Percentiles rank a stretch among this genome's conserved stretches.
Evolutionary conservation across 805 yeast genomes (phyloP).

Genomic region (Saturnispora diversa): DNA sequence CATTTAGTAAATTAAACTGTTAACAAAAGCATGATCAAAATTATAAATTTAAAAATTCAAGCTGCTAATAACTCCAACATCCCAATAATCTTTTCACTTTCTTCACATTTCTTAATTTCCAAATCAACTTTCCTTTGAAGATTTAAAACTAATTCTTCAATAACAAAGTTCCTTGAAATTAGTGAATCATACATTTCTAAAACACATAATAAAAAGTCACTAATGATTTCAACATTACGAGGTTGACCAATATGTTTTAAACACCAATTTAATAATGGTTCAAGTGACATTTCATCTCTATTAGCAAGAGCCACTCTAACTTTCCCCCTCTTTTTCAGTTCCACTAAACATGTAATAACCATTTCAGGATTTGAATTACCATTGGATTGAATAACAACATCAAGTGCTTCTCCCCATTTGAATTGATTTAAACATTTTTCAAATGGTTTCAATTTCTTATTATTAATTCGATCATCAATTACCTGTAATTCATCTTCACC

Average conservation of each 20-base stretch:
- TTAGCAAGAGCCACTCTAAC: conserved; percentile 71
- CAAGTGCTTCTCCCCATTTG: conserved; percentile 89
- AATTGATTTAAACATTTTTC: conserved; percentile 82
- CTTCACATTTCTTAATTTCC: conserved; percentile 74
- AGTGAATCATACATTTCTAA: conserved; percentile 70
- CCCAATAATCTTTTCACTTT: conserved; percentile 85
- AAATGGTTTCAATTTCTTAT: conserved; percentile 65
- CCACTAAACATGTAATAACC: conserved; percentile 76
- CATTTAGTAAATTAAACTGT: too few species aligned
- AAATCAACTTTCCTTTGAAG: conserved; percentile 52
- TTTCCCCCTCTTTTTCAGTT: conserved; percentile 82
- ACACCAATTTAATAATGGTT: conserved; percentile 84
- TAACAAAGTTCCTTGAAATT: conserved; percentile 64
- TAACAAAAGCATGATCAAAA: not conserved
- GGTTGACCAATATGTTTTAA: conserved; percentile 69
- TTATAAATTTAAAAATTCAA: conserved; percentile 21
- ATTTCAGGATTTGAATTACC: conserved; percentile 68
- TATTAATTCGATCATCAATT: conserved; percentile 47
- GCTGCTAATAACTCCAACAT: conserved; percentile 80
- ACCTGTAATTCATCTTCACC: conserved; percentile 82
- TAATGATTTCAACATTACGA: conserved; percentile 52
- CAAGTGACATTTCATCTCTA: conserved; percentile 73
- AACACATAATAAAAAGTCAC: conserved; percentile 61
- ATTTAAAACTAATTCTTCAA: conserved; percentile 62
- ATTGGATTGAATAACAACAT: conserved; percentile 61